Percentiles rank a stretch among this genome's conserved stretches.
Evolutionary conservation across 345 rosid genomes (phyloP).

Genomic region (Lagerstroemia speciosa): DNA sequence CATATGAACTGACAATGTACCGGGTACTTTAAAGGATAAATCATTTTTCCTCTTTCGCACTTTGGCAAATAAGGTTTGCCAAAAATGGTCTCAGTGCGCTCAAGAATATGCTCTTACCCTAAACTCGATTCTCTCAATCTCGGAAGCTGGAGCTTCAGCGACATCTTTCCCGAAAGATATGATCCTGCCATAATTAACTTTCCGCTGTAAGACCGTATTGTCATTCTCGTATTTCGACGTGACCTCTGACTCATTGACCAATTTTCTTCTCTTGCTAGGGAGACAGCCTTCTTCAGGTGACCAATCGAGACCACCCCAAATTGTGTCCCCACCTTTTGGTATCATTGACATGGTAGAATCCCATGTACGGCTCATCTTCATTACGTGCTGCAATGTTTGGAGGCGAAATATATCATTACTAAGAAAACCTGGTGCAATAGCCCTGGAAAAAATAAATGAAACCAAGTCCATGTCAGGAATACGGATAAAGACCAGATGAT

Average conservation of each 20-base stretch:
- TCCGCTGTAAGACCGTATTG: slow-evolving; percentile 26
- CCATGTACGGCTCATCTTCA: slow-evolving; percentile 89
- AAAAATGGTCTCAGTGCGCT: not conserved
- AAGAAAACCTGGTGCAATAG: slow-evolving; percentile 79
- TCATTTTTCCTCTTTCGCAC: not conserved
- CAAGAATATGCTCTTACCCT: slow-evolving; percentile 38
- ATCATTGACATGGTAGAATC: slow-evolving; percentile 97
- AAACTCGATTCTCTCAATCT: slow-evolving; percentile 67
- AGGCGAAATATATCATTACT: slow-evolving; percentile 66
- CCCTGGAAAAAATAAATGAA: slow-evolving; percentile 41
- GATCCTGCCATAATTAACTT: slow-evolving; percentile 69
- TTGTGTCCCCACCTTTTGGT: slow-evolving; percentile 86
- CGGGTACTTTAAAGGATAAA: not conserved
- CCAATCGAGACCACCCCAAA: slow-evolving; percentile 96
- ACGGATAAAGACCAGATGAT: not conserved
- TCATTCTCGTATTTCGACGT: slow-evolving; percentile 20
- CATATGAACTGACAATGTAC: not conserved
- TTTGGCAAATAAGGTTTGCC: not conserved
- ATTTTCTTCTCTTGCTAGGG: slow-evolving; percentile 34
- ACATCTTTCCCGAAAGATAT: slow-evolving; percentile 80
- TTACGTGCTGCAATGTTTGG: slow-evolving; percentile 73
- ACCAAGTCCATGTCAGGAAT: not conserved
- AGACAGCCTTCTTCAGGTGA: slow-evolving; percentile 68
- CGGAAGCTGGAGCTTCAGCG: slow-evolving; percentile 56
- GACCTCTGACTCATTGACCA: slow-evolving; percentile 28